A percentile compares a stretch with the other conserved stretches of the same genome.
phyloP scores from a whole-genome alignment of 495 filamentous ascomycete species.

The Talaromyces proteolyticus region DNA sequence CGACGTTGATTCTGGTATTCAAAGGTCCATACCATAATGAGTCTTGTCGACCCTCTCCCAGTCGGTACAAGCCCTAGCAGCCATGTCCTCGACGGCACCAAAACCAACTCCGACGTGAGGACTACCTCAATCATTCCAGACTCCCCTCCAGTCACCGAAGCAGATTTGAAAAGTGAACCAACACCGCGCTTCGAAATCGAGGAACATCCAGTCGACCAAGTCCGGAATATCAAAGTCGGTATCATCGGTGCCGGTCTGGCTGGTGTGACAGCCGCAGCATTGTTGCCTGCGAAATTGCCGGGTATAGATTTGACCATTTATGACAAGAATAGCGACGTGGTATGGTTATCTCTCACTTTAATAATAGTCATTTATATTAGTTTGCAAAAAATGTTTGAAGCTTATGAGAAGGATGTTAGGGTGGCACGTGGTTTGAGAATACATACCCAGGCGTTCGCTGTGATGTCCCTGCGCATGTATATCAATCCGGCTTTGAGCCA shows the following conservation, averaged over 20 bases:
- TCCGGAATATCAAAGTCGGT: slow-evolving; percentile 41
- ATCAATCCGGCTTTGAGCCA: slow-evolving; percentile 60
- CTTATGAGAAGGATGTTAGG: no score
- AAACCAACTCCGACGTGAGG: background rate
- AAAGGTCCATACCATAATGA: no score
- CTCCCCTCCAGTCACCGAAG: background rate
- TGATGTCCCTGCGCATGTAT: slow-evolving; percentile 68
- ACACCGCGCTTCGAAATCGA: slow-evolving; percentile 23
- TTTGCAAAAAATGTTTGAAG: no score
- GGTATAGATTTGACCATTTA: slow-evolving; percentile 47
- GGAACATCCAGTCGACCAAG: slow-evolving; percentile 34
- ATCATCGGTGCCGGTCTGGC: slow-evolving; percentile 48
- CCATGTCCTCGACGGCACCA: background rate
- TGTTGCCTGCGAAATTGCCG: slow-evolving; percentile 45
- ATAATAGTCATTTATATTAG: background rate
- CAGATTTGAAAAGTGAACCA: background rate
- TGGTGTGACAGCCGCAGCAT: slow-evolving; percentile 41
- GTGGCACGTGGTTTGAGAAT: slow-evolving; percentile 54
- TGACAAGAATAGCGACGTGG: slow-evolving; percentile 51
- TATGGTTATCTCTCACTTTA: slow-evolving; percentile 16
- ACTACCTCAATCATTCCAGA: background rate
- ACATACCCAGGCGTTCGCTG: slow-evolving; percentile 54
- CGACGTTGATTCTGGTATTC: no score
- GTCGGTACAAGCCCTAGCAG: no score
- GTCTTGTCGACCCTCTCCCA: no score